Percentiles rank a stretch among this genome's conserved stretches.
phyloP scores from a whole-genome alignment of 2,329 filamentous ascomycete species.

The Pseudocercospora cruenta region DNA sequence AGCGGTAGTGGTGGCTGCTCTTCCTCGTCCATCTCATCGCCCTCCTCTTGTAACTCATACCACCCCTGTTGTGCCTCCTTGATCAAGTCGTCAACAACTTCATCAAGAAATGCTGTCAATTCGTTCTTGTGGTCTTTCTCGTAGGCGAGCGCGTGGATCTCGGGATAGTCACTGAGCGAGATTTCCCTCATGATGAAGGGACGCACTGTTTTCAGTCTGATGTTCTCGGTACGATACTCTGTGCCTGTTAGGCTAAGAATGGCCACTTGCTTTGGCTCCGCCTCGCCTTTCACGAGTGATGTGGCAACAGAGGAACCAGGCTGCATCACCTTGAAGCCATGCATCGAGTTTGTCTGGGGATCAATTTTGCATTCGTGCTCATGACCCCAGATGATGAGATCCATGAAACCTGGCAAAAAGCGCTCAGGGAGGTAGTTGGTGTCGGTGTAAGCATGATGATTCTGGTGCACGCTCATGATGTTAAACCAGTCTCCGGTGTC shows the following conservation, averaged over 20 bases:
- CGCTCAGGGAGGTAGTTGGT: constrained; percentile 94
- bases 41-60: constrained; percentile 72
- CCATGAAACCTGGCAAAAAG: constrained; percentile 86
- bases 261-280: constrained; percentile 86
- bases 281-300: constrained; percentile 85
- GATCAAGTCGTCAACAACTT: constrained; percentile 84
- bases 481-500: constrained; percentile 95
- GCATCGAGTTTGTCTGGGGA: constrained; percentile 80
- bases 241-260: constrained; percentile 82
- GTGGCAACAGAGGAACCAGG: constrained; percentile 96
- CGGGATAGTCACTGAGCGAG: constrained; percentile 71
- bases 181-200: constrained; percentile 90
- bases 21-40: constrained; percentile 47
- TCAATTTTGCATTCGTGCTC: constrained; percentile 96
- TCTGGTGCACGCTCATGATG: constrained; percentile 91
- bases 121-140: constrained; percentile 62
- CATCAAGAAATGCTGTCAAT: constrained; percentile 75
- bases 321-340: constrained; percentile 93
- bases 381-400: constrained; percentile 94
- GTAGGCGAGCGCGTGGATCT: constrained; percentile 76
- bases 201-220: constrained; percentile 83
- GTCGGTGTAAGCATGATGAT: constrained; percentile 87
- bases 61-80: constrained; percentile 80
- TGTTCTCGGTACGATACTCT: constrained; percentile 77
- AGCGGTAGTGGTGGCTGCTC: constrained; percentile 75